A percentile compares a stretch with the other conserved stretches of the same genome.
Evolutionary conservation across 2,329 filamentous ascomycete species (phyloP).

Genomic region (Nemania serpens): DNA sequence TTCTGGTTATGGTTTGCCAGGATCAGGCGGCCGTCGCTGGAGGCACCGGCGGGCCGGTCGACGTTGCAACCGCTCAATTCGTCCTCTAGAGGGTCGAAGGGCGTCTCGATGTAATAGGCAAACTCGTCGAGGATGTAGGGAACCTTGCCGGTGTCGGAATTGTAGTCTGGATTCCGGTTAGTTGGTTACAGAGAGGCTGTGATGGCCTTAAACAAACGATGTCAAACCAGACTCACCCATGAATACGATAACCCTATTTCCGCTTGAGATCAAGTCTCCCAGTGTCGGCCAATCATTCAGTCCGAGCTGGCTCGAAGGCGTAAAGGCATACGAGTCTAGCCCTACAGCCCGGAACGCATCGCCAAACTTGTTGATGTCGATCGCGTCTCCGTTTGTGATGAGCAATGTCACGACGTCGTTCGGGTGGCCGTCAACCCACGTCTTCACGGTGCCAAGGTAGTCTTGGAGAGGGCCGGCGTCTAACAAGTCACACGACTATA

Average conservation of each 20-base stretch:
- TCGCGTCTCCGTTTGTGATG: conserved; percentile 64
- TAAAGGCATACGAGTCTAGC: conserved; percentile 62
- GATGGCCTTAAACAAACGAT: not conserved
- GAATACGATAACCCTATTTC: conserved; percentile 71
- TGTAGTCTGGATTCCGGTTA: conserved; percentile 59
- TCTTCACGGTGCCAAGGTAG: conserved; percentile 62
- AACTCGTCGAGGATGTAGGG: conserved; percentile 69
- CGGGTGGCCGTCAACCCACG: conserved; percentile 62
- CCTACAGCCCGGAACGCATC: conserved; percentile 59
- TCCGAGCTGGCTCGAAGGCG: conserved; percentile 48
- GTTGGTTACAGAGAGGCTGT: conserved; percentile 11
- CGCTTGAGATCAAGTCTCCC: conserved; percentile 63
- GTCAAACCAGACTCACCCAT: conserved; percentile 55
- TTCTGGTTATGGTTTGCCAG: conserved; percentile 50
- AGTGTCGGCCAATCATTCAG: conserved; percentile 71
- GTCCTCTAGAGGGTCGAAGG: conserved; percentile 65
- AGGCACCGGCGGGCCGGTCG: conserved; percentile 59
- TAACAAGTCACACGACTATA: conserved; percentile 56
- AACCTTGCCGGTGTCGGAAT: conserved; percentile 53
- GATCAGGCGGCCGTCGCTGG: conserved; percentile 49
- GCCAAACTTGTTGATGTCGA: conserved; percentile 60
- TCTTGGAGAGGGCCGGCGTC: conserved; percentile 61
- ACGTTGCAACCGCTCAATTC: conserved; percentile 65
- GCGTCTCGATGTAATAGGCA: conserved; percentile 72
- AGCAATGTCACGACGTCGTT: conserved; percentile 67